Percentiles rank a stretch among this genome's conserved stretches.
phyloP scores from a whole-genome alignment of 495 filamentous ascomycete species.

The Penicillium daleae region DNA sequence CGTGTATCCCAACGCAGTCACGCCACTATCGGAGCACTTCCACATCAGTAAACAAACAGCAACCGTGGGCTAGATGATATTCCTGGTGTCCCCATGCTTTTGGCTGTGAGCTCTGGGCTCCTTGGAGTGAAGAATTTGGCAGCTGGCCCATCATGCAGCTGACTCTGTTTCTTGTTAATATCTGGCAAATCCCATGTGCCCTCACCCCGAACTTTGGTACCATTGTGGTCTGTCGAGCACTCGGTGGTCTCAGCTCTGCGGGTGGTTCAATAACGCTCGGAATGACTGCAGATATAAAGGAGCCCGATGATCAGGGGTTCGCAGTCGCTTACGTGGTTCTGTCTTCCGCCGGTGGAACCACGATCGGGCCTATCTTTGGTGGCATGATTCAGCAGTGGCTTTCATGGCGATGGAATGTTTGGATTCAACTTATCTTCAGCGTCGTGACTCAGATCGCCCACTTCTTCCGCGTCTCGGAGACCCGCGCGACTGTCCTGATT shows the following conservation, averaged over 20 bases:
- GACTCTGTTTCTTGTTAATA: conserved; percentile 66
- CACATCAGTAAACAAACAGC: conserved; percentile 65
- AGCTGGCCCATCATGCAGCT: conserved; percentile 40
- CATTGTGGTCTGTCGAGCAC: conserved; percentile 64
- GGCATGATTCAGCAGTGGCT: conserved; percentile 71
- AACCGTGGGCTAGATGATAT: conserved; percentile 68
- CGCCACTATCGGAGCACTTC: conserved; percentile 64
- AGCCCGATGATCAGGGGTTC: conserved; percentile 65
- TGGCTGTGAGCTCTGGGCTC: conserved; percentile 82
- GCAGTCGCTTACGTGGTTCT: conserved; percentile 77
- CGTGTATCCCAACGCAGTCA: conserved; percentile 69
- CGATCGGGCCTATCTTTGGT: conserved; percentile 78
- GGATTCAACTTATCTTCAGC: conserved; percentile 80
- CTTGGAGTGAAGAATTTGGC: conserved; percentile 81
- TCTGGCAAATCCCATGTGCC: conserved; percentile 74
- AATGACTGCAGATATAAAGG: conserved; percentile 82
- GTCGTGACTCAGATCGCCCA: conserved; percentile 61
- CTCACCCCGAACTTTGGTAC: conserved; percentile 71
- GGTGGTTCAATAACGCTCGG: conserved; percentile 82
- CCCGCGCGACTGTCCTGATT: conserved; percentile 66
- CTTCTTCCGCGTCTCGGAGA: conserved; percentile 70
- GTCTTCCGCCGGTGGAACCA: conserved; percentile 74
- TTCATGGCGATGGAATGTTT: conserved; percentile 78
- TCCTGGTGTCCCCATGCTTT: conserved; percentile 76
- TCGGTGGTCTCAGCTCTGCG: conserved; percentile 73